Conservation (phyloP, 208 protist genomes). For the Histomonas meleagridis region DNA sequence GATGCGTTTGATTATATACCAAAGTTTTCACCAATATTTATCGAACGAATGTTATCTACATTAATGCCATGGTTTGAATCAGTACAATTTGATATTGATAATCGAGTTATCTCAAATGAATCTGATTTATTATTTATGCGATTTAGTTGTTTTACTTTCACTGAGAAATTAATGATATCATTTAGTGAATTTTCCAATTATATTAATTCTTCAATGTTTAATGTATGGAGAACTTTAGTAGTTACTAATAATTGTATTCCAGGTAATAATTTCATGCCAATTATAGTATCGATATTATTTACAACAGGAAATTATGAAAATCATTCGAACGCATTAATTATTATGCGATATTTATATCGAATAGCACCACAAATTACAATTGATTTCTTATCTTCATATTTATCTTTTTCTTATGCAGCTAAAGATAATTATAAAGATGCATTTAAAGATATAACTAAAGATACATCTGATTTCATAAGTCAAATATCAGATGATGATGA, state of each 20-base stretch:
- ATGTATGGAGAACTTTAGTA: neutral
- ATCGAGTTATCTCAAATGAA: neutral
- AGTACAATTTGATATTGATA: neutral
- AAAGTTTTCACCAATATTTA: no score
- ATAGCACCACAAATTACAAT: neutral
- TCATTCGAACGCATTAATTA: neutral
- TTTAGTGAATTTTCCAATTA: no score
- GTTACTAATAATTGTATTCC: neutral
- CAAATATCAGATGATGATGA: neutral
- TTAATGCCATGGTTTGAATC: neutral
- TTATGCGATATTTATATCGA: neutral
- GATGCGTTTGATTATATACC: neutral
- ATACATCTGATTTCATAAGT: neutral
- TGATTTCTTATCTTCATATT: neutral
- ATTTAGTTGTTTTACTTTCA: conserved; percentile 29
- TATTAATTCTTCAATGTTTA: neutral
- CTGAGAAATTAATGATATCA: neutral
- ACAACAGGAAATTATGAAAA: neutral
- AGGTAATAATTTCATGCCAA: neutral
- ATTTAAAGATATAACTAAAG: neutral
- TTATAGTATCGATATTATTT: neutral
- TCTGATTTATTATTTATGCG: neutral
- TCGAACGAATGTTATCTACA: no score
- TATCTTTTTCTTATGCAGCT: neutral
- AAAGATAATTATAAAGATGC: neutral